Base-by-base conservation (phyloP, 371 early-diverging fungal genomes). In the Mortierella sp. region DNA sequence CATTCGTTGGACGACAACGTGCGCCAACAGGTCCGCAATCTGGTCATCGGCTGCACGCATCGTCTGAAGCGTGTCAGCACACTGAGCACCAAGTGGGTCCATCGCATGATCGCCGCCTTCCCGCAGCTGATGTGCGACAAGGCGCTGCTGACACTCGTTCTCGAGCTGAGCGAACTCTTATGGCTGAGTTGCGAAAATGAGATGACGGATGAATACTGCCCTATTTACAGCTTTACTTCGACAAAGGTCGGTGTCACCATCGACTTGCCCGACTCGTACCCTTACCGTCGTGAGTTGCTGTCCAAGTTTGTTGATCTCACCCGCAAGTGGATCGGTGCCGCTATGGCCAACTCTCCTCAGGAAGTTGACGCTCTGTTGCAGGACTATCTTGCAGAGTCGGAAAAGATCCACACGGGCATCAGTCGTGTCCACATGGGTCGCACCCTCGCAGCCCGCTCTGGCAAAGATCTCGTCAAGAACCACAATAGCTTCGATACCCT, bases 111-210 rank as follows among this genome's bases (percentile, higher is more conserved):
- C 7, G 64, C 70, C 6, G 62, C 85, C 0, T 92, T 91, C 70
- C 92, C 93, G n/a, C 91, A 89, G 67, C 82, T 91, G 0, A 87
- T 94, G 68, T 86, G 90, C 31, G 92, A 94, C 70, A 86, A 85
- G 50, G 66, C 80, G 0, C 76, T 90, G 6, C 50, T 93, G 24
- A 83, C 84, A 9, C 79, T 91, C 8, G 64, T 92, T 37, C 72
- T 94, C 39, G 94, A 94, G 76, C 72, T 94, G 31, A 87, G 92
- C 12, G 93, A 93, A 47, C 78, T 94, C 4, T 80, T 92, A 7
- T 94, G 94, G 94, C 79, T 87, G 57, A 86, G 91, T 56, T 94
- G 94, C 58, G 91, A 92, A 68, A 90, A 90, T 9, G 94, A 92
- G 82, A 86, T 89, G 56, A 85, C 89, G 44, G 92, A 93, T 56